Conservation (phyloP, 2,329 filamentous ascomycete species). For the Talaromyces sp. region DNA sequence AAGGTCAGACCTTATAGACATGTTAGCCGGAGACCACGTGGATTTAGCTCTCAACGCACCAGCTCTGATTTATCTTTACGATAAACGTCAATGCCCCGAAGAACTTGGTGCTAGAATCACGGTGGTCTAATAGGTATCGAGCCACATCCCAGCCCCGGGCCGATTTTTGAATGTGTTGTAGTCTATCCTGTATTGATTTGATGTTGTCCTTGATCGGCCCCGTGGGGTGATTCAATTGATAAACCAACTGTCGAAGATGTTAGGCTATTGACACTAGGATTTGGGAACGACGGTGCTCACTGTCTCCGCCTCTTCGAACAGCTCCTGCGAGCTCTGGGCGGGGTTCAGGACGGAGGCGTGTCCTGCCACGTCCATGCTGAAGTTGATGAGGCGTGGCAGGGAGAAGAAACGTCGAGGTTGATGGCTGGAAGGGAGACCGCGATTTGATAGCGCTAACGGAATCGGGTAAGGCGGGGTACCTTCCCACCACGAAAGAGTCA, state of each 20-base stretch:
- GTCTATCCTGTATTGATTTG: slow-evolving; percentile 64
- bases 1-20: slow-evolving; percentile 38
- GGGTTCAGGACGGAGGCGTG: slow-evolving; percentile 28
- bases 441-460: slow-evolving; percentile 24
- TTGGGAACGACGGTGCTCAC: slow-evolving; percentile 23
- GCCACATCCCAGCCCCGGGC: slow-evolving; percentile 83
- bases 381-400: background rate
- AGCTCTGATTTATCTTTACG: slow-evolving; percentile 91
- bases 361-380: slow-evolving; percentile 28
- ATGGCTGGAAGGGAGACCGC: slow-evolving; percentile 1
- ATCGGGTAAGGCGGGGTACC: slow-evolving; percentile 17
- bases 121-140: slow-evolving; percentile 67
- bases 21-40: background rate
- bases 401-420: background rate
- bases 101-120: slow-evolving; percentile 77
- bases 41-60: slow-evolving; percentile 48
- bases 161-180: slow-evolving; percentile 77
- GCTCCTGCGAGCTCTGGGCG: slow-evolving; percentile 27
- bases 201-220: slow-evolving; percentile 45
- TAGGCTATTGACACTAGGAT: background rate
- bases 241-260: slow-evolving; percentile 37
- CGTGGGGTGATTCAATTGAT: slow-evolving; percentile 45
- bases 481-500: background rate
- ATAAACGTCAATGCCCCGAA: slow-evolving; percentile 91
- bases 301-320: slow-evolving; percentile 32